Evolutionary conservation across 805 yeast genomes (phyloP), one percentile per base, ranked within the genome.

Genomic region (Candida nitratophila): DNA sequence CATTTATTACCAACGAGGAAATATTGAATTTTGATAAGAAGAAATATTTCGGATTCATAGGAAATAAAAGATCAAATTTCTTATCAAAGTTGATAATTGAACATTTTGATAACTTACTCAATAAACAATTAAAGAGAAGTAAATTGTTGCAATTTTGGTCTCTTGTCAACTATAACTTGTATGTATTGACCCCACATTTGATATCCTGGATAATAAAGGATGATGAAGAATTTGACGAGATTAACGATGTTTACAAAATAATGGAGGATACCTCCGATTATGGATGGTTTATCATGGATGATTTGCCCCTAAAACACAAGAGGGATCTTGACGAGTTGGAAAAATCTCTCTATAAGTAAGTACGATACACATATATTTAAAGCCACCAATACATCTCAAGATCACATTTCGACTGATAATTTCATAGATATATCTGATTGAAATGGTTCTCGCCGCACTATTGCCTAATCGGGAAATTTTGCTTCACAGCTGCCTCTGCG

Each of bases 141-240:
- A 61, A 65, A 19, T 76, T 79, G 1, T 58, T 83, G 8, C 61
- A 65, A 38, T 83, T 79, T 65, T 83, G 88, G 86, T 76, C 84
- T 2, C 51, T 66, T 1, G 68, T 70, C 20, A 74, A 75, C 43
- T 84, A 81, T 54, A 61, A 73, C 3, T 68, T 74, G 16, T 79
- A 76, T 52, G 80, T 83, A 1, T 57, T 84, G 21, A 79, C 86
- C 8, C 81, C 83, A 24, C 90, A 83, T 51, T 57, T 83, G 6
- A 68, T 80, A 4, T 61, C 77, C 7, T 61, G 78, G 27, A 52
- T 81, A 19, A 71, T 76, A 8, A 66, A 70, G 55, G 69, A 71
- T 3, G 83, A 80, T 47, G 51, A 68, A 59, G 44, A 51, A 2
- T 45, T 66, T 32, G 40, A 57, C 3, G 52, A 59, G n/a, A 50